Conservation (phyloP, 805 yeast species). For the Danielia oregonensis region DNA sequence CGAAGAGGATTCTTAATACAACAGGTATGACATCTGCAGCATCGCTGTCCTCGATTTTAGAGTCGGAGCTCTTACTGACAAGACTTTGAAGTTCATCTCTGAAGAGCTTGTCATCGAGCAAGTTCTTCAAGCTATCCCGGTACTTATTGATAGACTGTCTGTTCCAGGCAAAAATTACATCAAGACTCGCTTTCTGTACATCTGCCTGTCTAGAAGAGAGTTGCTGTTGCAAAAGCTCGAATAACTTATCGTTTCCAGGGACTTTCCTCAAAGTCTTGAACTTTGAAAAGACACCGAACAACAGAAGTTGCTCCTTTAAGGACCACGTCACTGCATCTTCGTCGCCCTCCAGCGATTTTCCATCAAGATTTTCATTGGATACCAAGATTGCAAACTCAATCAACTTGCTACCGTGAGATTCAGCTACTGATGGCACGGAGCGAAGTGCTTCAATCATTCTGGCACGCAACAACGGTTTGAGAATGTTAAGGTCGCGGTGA, state of each 20-base stretch:
- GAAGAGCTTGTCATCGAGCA: constrained; percentile 79
- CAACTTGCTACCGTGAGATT: constrained; percentile 52
- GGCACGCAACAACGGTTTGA: constrained; percentile 46
- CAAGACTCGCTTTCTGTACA: constrained; percentile 70
- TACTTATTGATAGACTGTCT: constrained; percentile 59
- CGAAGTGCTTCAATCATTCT: constrained; percentile 57
- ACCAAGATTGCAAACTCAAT: constrained; percentile 48
- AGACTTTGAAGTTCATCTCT: constrained; percentile 78
- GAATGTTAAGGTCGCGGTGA: constrained; percentile 32
- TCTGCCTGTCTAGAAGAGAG: constrained; percentile 59
- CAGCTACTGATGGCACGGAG: constrained; percentile 65
- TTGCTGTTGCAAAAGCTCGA: constrained; percentile 47
- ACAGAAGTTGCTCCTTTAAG: constrained; percentile 49
- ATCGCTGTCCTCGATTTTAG: constrained; percentile 61
- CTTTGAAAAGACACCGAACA: constrained; percentile 59
- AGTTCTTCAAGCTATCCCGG: constrained; percentile 64
- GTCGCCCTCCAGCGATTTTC: constrained; percentile 20
- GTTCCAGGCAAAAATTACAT: constrained; percentile 64
- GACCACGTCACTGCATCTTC: constrained; percentile 32
- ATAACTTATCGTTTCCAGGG: constrained; percentile 50
- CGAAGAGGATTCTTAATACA: constrained; percentile 75
- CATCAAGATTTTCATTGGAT: constrained; percentile 25
- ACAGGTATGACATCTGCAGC: constrained; percentile 60
- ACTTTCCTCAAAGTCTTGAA: constrained; percentile 63
- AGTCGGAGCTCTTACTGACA: constrained; percentile 45